phyloP scores from a whole-genome alignment of 2,329 filamentous ascomycete genomes.

The Cladosporium cucumerinum region DNA sequence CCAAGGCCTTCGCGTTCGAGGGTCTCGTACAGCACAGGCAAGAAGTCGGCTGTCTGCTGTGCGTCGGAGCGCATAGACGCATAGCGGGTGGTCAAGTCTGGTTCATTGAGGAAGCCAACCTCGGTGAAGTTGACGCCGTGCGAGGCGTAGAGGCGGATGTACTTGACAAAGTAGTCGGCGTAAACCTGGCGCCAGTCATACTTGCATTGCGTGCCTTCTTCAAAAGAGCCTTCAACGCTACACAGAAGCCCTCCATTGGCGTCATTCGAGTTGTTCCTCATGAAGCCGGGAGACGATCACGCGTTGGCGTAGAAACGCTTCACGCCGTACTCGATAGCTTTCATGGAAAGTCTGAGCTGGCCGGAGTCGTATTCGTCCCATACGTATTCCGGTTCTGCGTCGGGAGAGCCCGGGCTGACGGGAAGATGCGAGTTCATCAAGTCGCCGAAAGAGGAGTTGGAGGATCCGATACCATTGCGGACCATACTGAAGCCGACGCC shows the following conservation, averaged over 20 bases:
- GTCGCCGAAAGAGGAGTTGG: constrained; percentile 30
- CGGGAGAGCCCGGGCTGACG: constrained; percentile 43
- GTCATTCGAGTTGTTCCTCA: constrained; percentile 45
- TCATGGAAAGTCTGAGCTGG: constrained; percentile 51
- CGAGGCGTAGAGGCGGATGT: constrained; percentile 46
- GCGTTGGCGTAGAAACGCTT: constrained; percentile 48
- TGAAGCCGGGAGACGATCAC: constrained; percentile 49
- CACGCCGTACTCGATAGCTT: constrained; percentile 43
- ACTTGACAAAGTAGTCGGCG: constrained; percentile 48
- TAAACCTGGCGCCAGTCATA: constrained; percentile 48
- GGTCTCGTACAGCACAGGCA: constrained; percentile 43
- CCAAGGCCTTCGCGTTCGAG: constrained; percentile 35
- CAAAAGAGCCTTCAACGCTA: constrained; percentile 38
- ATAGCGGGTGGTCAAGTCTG: constrained; percentile 38
- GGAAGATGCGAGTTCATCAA: constrained; percentile 21
- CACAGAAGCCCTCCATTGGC: constrained; percentile 45
- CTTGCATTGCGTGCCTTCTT: neutral
- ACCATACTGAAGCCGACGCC: constrained; percentile 51
- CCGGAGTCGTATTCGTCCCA: constrained; percentile 48
- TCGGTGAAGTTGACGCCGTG: constrained; percentile 40
- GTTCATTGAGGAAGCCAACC: constrained; percentile 32
- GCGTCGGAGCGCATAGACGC: constrained; percentile 47
- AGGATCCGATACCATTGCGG: constrained; percentile 47
- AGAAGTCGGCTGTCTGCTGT: constrained; percentile 49
- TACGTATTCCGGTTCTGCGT: constrained; percentile 41